phyloP scores from a whole-genome alignment of 345 rosid genomes.

The Gossypium ekmanianum region DNA sequence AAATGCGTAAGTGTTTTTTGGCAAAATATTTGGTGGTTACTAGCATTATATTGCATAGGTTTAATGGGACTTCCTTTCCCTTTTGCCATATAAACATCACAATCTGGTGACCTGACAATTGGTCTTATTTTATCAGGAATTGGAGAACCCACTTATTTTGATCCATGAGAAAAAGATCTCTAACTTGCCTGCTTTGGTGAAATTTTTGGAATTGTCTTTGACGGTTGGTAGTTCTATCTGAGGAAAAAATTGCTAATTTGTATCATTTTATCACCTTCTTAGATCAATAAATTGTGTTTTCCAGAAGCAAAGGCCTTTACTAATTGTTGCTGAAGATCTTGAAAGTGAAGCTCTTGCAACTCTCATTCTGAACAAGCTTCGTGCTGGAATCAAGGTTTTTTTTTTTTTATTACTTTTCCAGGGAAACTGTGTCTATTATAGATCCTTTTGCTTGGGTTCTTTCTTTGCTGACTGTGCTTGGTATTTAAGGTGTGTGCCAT shows the following conservation, averaged over 20 bases:
- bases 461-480: not conserved
- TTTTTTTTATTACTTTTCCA: not conserved
- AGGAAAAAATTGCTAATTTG: not conserved
- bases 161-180: conserved; percentile 16
- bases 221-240: not conserved
- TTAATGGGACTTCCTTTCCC: not conserved
- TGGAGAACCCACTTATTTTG: conserved; percentile 12
- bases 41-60: not conserved
- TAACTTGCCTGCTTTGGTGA: conserved; percentile 11
- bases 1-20: conserved; percentile 37
- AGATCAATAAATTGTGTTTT: conserved; percentile 2
- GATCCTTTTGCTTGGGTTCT: not conserved
- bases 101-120: not conserved
- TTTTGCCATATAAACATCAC: not conserved
- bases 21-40: not conserved
- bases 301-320: conserved; percentile 45
- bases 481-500: conserved; percentile 56
- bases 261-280: not conserved
- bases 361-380: conserved; percentile 59
- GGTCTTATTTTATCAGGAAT: conserved; percentile 3
- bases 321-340: conserved; percentile 49
- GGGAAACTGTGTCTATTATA: not conserved
- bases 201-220: conserved; percentile 15
- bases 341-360: conserved; percentile 49
- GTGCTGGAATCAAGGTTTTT: conserved; percentile 67